Percentiles rank a stretch among this genome's conserved stretches.
Evolutionary conservation across 2,329 filamentous ascomycete genomes (phyloP).

Genomic region (Bretziella fagacearum): DNA sequence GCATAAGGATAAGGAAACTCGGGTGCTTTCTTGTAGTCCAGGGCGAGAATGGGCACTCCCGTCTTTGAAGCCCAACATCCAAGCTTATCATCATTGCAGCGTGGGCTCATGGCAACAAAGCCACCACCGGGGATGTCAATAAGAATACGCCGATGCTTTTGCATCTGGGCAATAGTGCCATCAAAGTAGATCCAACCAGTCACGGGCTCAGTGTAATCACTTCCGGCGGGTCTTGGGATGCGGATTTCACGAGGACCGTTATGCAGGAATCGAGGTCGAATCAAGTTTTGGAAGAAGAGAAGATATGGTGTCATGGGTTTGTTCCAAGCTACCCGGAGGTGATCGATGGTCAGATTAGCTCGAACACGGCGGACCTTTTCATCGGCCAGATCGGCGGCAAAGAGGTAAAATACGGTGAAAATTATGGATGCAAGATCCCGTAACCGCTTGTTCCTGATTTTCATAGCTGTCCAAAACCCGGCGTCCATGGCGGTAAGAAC

Average conservation of each 20-base stretch:
- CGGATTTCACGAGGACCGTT: constrained; percentile 70
- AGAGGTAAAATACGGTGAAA: constrained; percentile 79
- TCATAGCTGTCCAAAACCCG: constrained; percentile 98
- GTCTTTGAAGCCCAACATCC: constrained; percentile 82
- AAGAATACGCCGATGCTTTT: constrained; percentile 59
- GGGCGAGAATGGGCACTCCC: constrained; percentile 70
- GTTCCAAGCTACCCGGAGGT: constrained; percentile 86
- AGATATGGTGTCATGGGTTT: constrained; percentile 84
- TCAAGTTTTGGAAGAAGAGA: constrained; percentile 48
- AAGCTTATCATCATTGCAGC: constrained; percentile 85
- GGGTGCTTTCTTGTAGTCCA: constrained; percentile 57
- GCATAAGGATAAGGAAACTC: constrained; percentile 33
- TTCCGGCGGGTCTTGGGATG: constrained; percentile 64
- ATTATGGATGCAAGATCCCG: constrained; percentile 67
- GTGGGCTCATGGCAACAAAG: constrained; percentile 92
- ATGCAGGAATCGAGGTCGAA: constrained; percentile 62
- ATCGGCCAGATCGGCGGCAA: constrained; percentile 85
- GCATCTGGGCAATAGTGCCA: constrained; percentile 61
- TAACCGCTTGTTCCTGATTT: constrained; percentile 60
- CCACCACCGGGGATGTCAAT: constrained; percentile 87
- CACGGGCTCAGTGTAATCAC: constrained; percentile 69
- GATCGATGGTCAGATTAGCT: constrained; percentile 73
- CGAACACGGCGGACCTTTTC: constrained; percentile 90
- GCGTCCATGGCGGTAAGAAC: constrained; percentile 86
- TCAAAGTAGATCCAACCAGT: constrained; percentile 89